Evolutionary conservation across 2,329 filamentous ascomycete genomes (phyloP).

Genomic region (Pseudocercospora fuligena): DNA sequence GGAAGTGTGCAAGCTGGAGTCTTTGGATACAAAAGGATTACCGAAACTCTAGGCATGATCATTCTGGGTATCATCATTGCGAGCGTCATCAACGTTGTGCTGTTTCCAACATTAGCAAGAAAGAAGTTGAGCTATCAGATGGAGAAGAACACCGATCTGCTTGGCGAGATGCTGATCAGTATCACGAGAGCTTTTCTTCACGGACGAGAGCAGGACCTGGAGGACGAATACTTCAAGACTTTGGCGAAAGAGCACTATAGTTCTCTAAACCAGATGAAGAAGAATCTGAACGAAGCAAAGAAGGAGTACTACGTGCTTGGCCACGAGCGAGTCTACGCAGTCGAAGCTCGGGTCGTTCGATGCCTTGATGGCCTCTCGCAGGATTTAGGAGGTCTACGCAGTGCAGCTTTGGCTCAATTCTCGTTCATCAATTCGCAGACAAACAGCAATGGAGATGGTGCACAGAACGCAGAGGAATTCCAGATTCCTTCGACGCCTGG

Average conservation of each 20-base stretch:
- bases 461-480: constrained; percentile 5
- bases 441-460: constrained; percentile 18
- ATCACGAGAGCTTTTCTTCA: constrained; percentile 84
- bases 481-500: constrained; percentile 10
- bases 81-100: constrained; percentile 73
- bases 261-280: constrained; percentile 72
- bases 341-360: constrained; percentile 79
- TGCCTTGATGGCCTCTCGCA: constrained; percentile 85
- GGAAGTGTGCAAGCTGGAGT: constrained; percentile 81
- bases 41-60: constrained; percentile 82
- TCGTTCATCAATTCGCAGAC: constrained; percentile 71
- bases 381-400: constrained; percentile 86
- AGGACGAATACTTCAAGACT: constrained; percentile 67
- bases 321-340: constrained; percentile 74
- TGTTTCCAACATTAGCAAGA: constrained; percentile 80
- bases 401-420: constrained; percentile 88
- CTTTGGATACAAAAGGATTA: constrained; percentile 80
- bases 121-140: constrained; percentile 74
- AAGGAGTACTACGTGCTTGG: constrained; percentile 86
- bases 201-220: constrained; percentile 78
- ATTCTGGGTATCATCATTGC: constrained; percentile 75
- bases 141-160: constrained; percentile 71
- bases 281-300: constrained; percentile 82
- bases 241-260: constrained; percentile 64
- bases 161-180: constrained; percentile 79